These are phyloP conservation scores for Balakata baccata DNA, from an alignment of 345 rosid genomes.

Conservation along the genomic window DNA sequence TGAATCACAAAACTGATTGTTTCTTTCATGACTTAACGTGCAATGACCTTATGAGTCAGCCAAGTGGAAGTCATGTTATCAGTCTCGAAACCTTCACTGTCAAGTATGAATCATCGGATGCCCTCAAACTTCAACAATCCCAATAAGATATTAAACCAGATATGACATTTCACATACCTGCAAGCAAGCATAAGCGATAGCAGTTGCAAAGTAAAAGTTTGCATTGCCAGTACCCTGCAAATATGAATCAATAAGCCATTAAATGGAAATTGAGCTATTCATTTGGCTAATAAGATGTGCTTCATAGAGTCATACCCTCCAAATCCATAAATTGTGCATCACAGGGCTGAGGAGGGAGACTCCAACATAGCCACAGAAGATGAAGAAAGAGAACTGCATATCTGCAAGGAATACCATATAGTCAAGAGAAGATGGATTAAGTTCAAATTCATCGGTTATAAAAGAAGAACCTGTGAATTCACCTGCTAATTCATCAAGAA, in stretches of 20 bases:
- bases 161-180: conserved; percentile 49
- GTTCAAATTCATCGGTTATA: conserved; percentile 12
- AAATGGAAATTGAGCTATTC: conserved; percentile 5
- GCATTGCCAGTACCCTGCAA: conserved; percentile 96
- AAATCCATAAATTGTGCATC: conserved; percentile 97
- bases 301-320: conserved; percentile 63
- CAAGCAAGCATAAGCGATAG: conserved; percentile 84
- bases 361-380: conserved; percentile 88
- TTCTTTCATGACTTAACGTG: not conserved
- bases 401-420: conserved; percentile 39
- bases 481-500: conserved; percentile 82
- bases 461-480: conserved; percentile 21
- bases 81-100: not conserved
- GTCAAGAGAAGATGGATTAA: conserved; percentile 19
- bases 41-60: not conserved
- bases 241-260: conserved; percentile 18
- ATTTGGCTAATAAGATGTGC: not conserved
- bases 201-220: conserved; percentile 94
- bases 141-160: not conserved
- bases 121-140: not conserved
- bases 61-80: not conserved
- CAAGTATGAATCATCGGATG: not conserved
- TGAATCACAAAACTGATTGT: not conserved
- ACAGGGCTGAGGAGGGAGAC: conserved; percentile 91
- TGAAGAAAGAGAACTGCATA: conserved; percentile 84